Base-by-base conservation (phyloP, 208 protist genomes). In the Crithidia bombi region DNA sequence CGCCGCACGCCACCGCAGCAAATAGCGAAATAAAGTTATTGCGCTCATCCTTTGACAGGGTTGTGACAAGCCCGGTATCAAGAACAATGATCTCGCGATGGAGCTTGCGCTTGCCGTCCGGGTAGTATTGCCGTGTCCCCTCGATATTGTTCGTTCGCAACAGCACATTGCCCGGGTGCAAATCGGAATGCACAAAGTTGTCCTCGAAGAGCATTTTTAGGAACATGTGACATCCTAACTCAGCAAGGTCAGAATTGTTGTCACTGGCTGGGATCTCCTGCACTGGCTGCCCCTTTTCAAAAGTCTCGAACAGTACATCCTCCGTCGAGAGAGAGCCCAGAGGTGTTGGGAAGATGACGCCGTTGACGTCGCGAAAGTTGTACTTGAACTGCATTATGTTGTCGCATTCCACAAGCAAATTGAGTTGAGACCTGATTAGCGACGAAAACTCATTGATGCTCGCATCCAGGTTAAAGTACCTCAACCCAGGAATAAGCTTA, bases 181-280 rank as follows among this genome's bases (percentile, higher is more conserved):
- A 70, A 66, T 98, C 96, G 5, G 92, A 95, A 75, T 98, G 96
- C 30, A 97, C 83, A 82, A 98, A 97, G 69, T 98, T 98, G 79
- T 98, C 91, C 46, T 96, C 78, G 58, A 98, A 96, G 11, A 98
- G 82, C 96, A 98, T 98, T 69, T 97, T 97, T 11, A 98, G 69
- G 66, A 98, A 98, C 81, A 94, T 93, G 55, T 97, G 85, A 55
- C 92, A 95, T 2, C 94, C 93, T 9, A 91, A 47, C 46, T 88
- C 79, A 0, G 93, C 94, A 44, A 97, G 21, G 32, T 90, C 86
- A 5, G 65, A 63, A 32, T 91, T 89, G 21, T 86, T 75, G 14
- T 82, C 66, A 15, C 65, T 75, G 51, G 72, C 72, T 25, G 75
- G 43, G 25, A 92, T 41, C 47, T 82, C 68, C 50, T 92, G 77